These are phyloP conservation scores for Ogataea corticis DNA, from an alignment of 805 yeast species.

Conservation along the genomic window DNA sequence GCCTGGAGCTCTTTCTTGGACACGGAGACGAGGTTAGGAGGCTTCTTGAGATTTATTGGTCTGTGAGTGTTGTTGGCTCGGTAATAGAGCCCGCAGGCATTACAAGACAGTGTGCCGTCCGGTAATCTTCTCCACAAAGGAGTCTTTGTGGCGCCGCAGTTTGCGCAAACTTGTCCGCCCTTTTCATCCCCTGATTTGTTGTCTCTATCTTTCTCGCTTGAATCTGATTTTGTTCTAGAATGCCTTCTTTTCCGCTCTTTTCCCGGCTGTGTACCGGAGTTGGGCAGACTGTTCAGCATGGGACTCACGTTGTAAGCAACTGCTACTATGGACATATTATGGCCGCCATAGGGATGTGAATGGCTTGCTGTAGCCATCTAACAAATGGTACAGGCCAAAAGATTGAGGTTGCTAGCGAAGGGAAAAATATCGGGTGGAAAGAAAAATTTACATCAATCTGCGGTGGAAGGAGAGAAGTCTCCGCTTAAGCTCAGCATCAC, in stretches of 20 bases:
- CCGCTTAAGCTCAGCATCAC: no score
- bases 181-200: background rate
- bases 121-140: slow-evolving; percentile 62
- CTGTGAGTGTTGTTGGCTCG: slow-evolving; percentile 61
- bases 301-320: background rate
- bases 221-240: slow-evolving; percentile 3
- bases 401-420: background rate
- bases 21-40: slow-evolving; percentile 51
- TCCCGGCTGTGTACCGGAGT: background rate
- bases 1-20: slow-evolving; percentile 32
- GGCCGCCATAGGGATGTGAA: background rate
- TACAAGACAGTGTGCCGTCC: slow-evolving; percentile 55
- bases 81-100: slow-evolving; percentile 60
- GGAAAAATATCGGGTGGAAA: background rate
- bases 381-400: background rate
- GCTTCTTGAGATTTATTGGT: slow-evolving; percentile 64
- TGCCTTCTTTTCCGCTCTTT: slow-evolving; percentile 7
- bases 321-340: slow-evolving; percentile 4
- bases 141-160: slow-evolving; percentile 56
- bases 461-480: no score
- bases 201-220: background rate
- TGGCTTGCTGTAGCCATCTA: no score
- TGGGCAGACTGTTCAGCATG: background rate
- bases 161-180: slow-evolving; percentile 44
- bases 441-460: no score